Base-by-base conservation (phyloP, 1,284 basidiomycete species). In the Marasmius fiardii region DNA sequence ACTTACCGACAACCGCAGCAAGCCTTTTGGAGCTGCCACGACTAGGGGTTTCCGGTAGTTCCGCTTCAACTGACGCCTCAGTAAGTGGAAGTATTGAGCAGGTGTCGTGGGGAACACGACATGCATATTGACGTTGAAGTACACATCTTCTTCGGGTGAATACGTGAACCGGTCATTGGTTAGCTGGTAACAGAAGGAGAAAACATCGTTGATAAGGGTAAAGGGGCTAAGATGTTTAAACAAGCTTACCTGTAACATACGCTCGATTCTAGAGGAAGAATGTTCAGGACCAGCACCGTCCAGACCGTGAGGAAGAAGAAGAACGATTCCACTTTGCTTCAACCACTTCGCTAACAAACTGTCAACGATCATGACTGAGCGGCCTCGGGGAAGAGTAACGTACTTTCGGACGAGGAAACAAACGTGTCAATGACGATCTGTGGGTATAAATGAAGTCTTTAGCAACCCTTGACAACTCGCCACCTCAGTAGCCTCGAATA, bases 211-310 rank as follows among this genome's bases (percentile, higher is more conserved):
- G 28, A 4, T 24, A 31, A 16, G 7, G 2, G 35, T 23, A 45
- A 31, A 52, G 16, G 10, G 18, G 26, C 35, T 12, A 20, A 33
- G 24, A 39, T 53, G 0, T 2, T 14, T 24, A 28, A 33, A 16
- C 20, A 43, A 31, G n/a, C 50, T 1, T 54, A 88, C 89, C 77
- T 93, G 92, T 26, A 94, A 74, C 83, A 93, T 90, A 35, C 93
- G 78, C 68, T 96, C 93, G 37, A 95, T 78, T 28, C 92, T 83
- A 51, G 85, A 89, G 1, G 89, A 92, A 0, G 91, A 93, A 68
- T 96, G 93, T 67, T 96, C 93, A 0, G 93, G 93, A 2, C 93
- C 93, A 14, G 92, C 92, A 24, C 93, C 93, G 63, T 95, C 93
- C 14, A 91, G 78, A 4, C 91, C 92, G 61, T 95, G 92, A 18